Evolutionary conservation across 139 green algal genomes (phyloP), one percentile per base, ranked within the genome.

Genomic region (Chlamydomonas sp.): DNA sequence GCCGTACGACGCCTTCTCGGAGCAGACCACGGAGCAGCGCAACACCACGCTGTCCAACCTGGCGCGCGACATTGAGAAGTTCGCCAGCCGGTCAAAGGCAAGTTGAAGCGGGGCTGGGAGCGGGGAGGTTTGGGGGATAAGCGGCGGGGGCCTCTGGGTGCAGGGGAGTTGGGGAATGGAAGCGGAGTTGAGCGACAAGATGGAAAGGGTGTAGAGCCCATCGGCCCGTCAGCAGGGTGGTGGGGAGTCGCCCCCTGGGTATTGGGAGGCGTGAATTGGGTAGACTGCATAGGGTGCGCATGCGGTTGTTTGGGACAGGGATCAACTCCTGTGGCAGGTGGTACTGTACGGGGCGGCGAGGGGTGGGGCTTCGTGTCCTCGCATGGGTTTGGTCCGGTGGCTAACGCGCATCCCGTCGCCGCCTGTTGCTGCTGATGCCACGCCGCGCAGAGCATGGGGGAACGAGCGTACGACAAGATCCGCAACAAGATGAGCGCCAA

Each of bases 381-480:
- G 0, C 31, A 49, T 49, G 31, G 31, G 31, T 49, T 49, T 49
- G 31, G 31, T 49, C 31, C 31, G 31, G 31, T 49, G 31, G 31
- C 31, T 49, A 49, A 49, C 31, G 31, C 31, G 0, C 31, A 49
- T 49, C 31, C 31, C 31, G 31, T 49, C 31, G 31, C 31, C 31
- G 31, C 31, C 31, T 49, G 31, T 49, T 49, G 31, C 31, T 49
- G 31, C 31, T 49, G 31, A 49, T 49, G 31, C 31, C 31, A 49
- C 31, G 31, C 31, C 31, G 31, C 31, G 5, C 73, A 87, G 84
- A 78, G 4, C 58, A 82, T 83, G 84, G 63, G 62, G 7, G 78
- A 80, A 15, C 76, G 68, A 18, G 89, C 89, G 18, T 91, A 91
- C 79, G 89, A 91, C 84, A 91, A 92, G 75, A 88, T 92, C 1